A percentile compares a stretch with the other conserved stretches of the same genome.
These are phyloP conservation scores for Hyparrhenia diplandra DNA, from an alignment of 176 grass and related monocot genomes.

Conservation along the genomic window DNA sequence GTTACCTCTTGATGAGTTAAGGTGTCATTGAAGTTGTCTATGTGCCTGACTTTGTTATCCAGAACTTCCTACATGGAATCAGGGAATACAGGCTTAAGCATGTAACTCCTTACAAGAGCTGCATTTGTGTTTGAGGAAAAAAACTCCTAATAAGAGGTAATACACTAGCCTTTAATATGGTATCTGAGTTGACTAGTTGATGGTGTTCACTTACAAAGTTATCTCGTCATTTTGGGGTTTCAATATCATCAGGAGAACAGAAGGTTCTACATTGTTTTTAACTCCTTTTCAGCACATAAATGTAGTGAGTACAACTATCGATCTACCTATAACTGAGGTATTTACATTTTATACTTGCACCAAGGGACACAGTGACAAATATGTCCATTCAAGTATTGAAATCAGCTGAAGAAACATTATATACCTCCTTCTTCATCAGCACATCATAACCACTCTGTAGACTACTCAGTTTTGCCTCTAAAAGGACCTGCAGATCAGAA, in stretches of 20 bases:
- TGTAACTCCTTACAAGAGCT: not conserved
- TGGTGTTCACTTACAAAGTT: not conserved
- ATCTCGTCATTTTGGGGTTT: not conserved
- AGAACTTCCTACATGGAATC: slow-evolving; percentile 53
- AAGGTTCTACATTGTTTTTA: not conserved
- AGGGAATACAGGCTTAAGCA: slow-evolving; percentile 15
- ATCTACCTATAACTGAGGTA: not conserved
- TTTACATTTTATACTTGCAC: not conserved
- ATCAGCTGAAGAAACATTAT: slow-evolving; percentile 12
- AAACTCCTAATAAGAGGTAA: not conserved
- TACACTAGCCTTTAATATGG: not conserved
- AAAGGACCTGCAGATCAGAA: slow-evolving; percentile 36
- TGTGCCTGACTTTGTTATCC: slow-evolving; percentile 51
- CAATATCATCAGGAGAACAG: slow-evolving; percentile 6
- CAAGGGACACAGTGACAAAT: not conserved
- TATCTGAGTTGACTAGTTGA: not conserved
- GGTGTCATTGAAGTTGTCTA: slow-evolving; percentile 48
- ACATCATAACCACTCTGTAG: slow-evolving; percentile 57
- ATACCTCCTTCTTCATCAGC: slow-evolving; percentile 72
- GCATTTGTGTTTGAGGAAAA: not conserved
- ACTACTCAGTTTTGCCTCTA: slow-evolving; percentile 59
- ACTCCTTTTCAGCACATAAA: not conserved
- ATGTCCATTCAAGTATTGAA: slow-evolving; percentile 16
- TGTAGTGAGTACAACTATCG: not conserved
- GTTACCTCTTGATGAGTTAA: no score